Conservation (phyloP, 805 yeast species). For the Ogataea siamensis region DNA sequence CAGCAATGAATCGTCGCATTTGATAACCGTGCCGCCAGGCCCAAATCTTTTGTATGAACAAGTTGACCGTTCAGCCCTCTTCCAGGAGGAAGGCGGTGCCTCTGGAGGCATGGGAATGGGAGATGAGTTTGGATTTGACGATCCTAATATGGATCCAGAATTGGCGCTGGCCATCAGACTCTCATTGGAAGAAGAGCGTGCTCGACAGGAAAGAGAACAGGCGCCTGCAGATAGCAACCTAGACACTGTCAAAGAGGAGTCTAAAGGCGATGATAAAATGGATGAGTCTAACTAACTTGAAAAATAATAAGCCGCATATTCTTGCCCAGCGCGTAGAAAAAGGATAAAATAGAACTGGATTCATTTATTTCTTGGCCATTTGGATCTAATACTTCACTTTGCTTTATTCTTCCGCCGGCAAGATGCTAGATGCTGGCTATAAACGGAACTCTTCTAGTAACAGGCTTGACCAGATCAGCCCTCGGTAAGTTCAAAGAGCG, state of each 20-base stretch:
- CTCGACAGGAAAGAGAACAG: slow-evolving; percentile 80
- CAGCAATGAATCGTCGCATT: slow-evolving; percentile 73
- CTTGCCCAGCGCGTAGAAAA: slow-evolving; percentile 17
- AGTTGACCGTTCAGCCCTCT: slow-evolving; percentile 71
- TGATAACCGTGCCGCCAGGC: slow-evolving; percentile 86
- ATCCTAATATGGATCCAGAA: slow-evolving; percentile 94
- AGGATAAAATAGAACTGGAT: slow-evolving; percentile 5
- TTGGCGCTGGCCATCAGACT: slow-evolving; percentile 92
- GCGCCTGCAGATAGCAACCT: slow-evolving; percentile 22
- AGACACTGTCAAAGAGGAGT: slow-evolving; percentile 25
- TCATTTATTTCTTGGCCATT: slow-evolving; percentile 7
- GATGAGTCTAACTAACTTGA: slow-evolving; percentile 22
- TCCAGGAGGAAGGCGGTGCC: slow-evolving; percentile 61
- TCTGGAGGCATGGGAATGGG: slow-evolving; percentile 37
- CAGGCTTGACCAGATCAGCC: slow-evolving; percentile 11
- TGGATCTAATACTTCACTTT: slow-evolving; percentile 10
- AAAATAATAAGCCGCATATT: slow-evolving; percentile 11
- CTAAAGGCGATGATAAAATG: slow-evolving; percentile 22
- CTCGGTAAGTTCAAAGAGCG: slow-evolving; percentile 10
- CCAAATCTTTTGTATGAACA: slow-evolving; percentile 81
- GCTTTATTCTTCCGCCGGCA: slow-evolving; percentile 12
- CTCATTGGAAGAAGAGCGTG: slow-evolving; percentile 91
- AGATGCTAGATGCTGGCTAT: slow-evolving; percentile 21
- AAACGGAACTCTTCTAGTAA: slow-evolving; percentile 11
- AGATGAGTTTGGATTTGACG: slow-evolving; percentile 65